Percentiles rank a stretch among this genome's conserved stretches.
These are phyloP conservation scores for Xylaria palmicola DNA, from an alignment of 495 filamentous ascomycete genomes.

Conservation along the genomic window DNA sequence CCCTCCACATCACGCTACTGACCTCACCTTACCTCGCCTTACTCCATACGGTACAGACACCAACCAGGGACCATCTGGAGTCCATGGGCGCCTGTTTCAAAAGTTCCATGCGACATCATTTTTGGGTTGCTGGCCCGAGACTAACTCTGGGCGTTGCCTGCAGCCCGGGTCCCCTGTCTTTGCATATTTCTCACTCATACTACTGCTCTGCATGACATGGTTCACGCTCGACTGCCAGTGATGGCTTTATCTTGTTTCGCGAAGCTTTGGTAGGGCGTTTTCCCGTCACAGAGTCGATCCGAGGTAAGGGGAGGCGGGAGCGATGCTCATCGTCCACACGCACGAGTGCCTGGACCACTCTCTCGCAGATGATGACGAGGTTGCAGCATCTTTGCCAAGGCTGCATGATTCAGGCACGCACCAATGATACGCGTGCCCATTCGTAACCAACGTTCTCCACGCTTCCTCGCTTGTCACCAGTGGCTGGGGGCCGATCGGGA, in stretches of 20 bases:
- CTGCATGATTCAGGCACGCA: slow-evolving; percentile 19
- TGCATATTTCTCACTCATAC: neutral
- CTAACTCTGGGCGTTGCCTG: slow-evolving; percentile 7
- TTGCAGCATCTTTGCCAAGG: no score
- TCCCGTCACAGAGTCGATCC: neutral
- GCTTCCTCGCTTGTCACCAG: neutral
- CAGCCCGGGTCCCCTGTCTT: neutral
- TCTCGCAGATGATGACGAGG: no score
- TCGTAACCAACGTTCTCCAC: slow-evolving; percentile 1
- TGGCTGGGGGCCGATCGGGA: neutral
- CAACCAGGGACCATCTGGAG: neutral
- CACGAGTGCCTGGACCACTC: no score
- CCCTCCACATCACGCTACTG: slow-evolving; percentile 6
- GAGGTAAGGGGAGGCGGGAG: neutral
- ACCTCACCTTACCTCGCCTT: neutral
- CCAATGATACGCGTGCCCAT: slow-evolving; percentile 10
- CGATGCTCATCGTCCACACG: neutral
- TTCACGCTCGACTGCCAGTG: neutral
- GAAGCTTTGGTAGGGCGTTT: neutral
- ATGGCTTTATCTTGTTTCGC: neutral
- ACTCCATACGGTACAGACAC: slow-evolving; percentile 7
- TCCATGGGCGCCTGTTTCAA: slow-evolving; percentile 11
- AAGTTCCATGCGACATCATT: slow-evolving; percentile 6
- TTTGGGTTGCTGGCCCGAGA: slow-evolving; percentile 15
- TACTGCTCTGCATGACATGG: neutral